phyloP scores from a whole-genome alignment of 2,329 filamentous ascomycete species.

The Talaromyces albobiverticillius region DNA sequence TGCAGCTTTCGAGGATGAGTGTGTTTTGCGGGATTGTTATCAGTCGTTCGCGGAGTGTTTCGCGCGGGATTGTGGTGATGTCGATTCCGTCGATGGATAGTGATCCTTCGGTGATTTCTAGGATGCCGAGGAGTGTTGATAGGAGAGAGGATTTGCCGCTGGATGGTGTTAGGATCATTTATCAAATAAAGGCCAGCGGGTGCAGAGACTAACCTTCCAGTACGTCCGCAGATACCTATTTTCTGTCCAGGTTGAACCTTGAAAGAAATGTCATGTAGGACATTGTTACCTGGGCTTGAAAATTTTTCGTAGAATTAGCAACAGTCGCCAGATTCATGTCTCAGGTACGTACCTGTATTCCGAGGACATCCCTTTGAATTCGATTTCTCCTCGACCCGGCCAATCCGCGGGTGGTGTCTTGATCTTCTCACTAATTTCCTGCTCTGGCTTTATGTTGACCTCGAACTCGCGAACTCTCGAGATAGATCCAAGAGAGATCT shows the following conservation, averaged over 20 bases:
- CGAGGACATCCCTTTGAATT: not conserved
- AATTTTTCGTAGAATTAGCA: no score
- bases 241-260: not conserved
- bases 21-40: constrained; percentile 44
- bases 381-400: constrained; percentile 6
- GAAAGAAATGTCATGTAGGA: constrained; percentile 4
- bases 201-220: constrained; percentile 13
- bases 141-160: constrained; percentile 45
- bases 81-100: constrained; percentile 44
- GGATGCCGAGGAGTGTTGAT: constrained; percentile 40
- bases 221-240: constrained; percentile 12
- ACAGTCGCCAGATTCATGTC: no score
- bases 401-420: not conserved
- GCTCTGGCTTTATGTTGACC: constrained; percentile 27
- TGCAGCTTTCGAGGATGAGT: constrained; percentile 37
- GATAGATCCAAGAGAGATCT: constrained; percentile 57
- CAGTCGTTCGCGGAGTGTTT: constrained; percentile 38
- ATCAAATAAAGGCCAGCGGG: no score
- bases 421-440: not conserved
- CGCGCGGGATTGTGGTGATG: constrained; percentile 35
- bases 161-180: no score
- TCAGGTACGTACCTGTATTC: constrained; percentile 3
- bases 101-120: constrained; percentile 36
- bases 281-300: not conserved
- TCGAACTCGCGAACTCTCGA: constrained; percentile 51